Evolutionary conservation across 768 basidiomycete species (phyloP).

Genomic region (Suillus spraguei): DNA sequence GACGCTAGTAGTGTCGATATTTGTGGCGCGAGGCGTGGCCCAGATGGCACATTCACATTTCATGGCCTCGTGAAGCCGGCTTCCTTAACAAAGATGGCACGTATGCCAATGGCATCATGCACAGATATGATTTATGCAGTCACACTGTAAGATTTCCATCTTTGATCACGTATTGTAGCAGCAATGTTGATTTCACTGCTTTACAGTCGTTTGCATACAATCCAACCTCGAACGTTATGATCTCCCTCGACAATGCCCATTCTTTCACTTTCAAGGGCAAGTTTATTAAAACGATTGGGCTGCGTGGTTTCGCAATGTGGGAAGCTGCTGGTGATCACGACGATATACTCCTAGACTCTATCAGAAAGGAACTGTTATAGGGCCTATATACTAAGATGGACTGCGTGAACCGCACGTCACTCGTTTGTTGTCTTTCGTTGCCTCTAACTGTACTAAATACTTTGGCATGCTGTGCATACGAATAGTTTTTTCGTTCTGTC

Average conservation of each 20-base stretch:
- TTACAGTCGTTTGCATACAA: constrained; percentile 65
- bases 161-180: constrained; percentile 43
- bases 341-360: constrained; percentile 58
- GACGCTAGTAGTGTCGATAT: constrained; percentile 47
- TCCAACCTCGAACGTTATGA: constrained; percentile 47
- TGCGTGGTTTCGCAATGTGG: constrained; percentile 69
- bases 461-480: not conserved
- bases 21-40: constrained; percentile 51
- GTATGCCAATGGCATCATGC: constrained; percentile 46
- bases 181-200: constrained; percentile 37
- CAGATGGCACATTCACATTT: constrained; percentile 59
- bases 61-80: constrained; percentile 60
- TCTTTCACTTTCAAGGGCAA: constrained; percentile 53
- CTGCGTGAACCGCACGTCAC: not conserved
- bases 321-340: constrained; percentile 63
- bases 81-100: constrained; percentile 42
- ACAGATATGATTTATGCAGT: constrained; percentile 64
- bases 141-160: constrained; percentile 53
- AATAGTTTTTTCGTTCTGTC: not conserved
- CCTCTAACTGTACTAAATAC: not conserved
- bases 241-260: constrained; percentile 60
- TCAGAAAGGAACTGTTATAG: too few relatives aligned
- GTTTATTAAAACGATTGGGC: constrained; percentile 50
- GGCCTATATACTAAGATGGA: constrained; percentile 39
- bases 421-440: not conserved